Conservation (phyloP, 2,329 filamentous ascomycete species). For the Clonostachys chloroleuca region DNA sequence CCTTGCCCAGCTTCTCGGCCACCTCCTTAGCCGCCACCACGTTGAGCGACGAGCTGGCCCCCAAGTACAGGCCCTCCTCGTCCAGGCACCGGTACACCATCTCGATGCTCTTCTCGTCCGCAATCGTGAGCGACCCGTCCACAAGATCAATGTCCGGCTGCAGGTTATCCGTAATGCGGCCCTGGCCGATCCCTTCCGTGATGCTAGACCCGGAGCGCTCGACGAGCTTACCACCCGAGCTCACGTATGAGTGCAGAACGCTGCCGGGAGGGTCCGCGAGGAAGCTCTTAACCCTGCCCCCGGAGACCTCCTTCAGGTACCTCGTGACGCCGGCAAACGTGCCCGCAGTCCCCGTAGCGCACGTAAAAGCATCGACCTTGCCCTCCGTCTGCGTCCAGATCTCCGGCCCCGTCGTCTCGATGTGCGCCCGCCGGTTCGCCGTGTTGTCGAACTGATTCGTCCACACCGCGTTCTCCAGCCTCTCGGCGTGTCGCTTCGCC, state of each 20-base stretch:
- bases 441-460: slow-evolving; percentile 99
- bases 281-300: slow-evolving; percentile 78
- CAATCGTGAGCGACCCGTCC: slow-evolving; percentile 79
- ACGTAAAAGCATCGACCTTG: slow-evolving; percentile 89
- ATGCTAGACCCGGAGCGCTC: slow-evolving; percentile 84
- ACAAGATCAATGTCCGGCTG: slow-evolving; percentile 77
- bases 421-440: slow-evolving; percentile 88
- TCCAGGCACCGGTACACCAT: slow-evolving; percentile 98
- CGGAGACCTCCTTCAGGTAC: slow-evolving; percentile 79
- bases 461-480: slow-evolving; percentile 86
- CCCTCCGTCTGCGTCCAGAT: slow-evolving; percentile 92
- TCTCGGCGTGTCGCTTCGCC: slow-evolving; percentile 83
- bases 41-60: slow-evolving; percentile 89
- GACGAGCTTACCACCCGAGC: slow-evolving; percentile 75
- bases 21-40: slow-evolving; percentile 94
- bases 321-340: slow-evolving; percentile 86
- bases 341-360: slow-evolving; percentile 87
- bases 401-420: slow-evolving; percentile 95
- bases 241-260: slow-evolving; percentile 89
- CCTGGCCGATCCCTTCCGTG: slow-evolving; percentile 97
- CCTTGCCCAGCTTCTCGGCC: slow-evolving; percentile 82
- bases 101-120: slow-evolving; percentile 90
- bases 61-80: slow-evolving; percentile 92
- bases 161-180: slow-evolving; percentile 92
- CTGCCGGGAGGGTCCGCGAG: slow-evolving; percentile 92